Conservation (phyloP, 2,329 filamentous ascomycete species). For the Nemania sp. region DNA sequence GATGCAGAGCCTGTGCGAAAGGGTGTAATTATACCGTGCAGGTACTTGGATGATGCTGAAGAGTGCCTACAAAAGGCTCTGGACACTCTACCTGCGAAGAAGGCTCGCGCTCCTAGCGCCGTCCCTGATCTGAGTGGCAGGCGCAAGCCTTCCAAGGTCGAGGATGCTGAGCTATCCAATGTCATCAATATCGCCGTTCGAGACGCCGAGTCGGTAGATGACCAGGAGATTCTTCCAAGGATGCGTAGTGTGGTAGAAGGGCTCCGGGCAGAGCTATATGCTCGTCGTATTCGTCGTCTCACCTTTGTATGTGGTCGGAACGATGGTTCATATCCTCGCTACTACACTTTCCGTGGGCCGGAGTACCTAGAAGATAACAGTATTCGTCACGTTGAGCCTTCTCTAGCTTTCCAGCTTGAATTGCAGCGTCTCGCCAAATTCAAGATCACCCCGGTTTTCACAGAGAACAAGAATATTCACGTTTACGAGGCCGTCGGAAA, state of each 20-base stretch:
- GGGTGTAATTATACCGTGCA: constrained; percentile 93
- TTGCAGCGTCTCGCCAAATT: constrained; percentile 94
- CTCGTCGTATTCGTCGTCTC: constrained; percentile 85
- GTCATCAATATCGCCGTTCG: constrained; percentile 93
- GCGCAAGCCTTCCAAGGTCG: constrained; percentile 69
- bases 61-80: constrained; percentile 86
- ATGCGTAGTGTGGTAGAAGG: constrained; percentile 81
- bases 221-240: constrained; percentile 81
- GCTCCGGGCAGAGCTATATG: constrained; percentile 84
- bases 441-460: constrained; percentile 98
- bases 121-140: constrained; percentile 80
- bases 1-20: constrained; percentile 84
- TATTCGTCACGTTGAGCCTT: constrained; percentile 97
- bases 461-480: constrained; percentile 98
- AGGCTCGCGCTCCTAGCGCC: constrained; percentile 69
- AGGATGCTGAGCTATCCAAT: constrained; percentile 84
- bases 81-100: constrained; percentile 80
- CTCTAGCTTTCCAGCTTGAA: constrained; percentile 98
- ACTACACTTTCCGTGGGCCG: constrained; percentile 98
- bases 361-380: constrained; percentile 90
- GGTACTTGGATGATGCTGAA: constrained; percentile 93
- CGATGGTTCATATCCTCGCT: constrained; percentile 93
- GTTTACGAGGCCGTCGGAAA: constrained; percentile 98
- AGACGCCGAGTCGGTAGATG: constrained; percentile 85
- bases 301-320: constrained; percentile 97